These are phyloP conservation scores for Suhomyces sp. DNA, from an alignment of 805 yeast genomes.

Conservation along the genomic window DNA sequence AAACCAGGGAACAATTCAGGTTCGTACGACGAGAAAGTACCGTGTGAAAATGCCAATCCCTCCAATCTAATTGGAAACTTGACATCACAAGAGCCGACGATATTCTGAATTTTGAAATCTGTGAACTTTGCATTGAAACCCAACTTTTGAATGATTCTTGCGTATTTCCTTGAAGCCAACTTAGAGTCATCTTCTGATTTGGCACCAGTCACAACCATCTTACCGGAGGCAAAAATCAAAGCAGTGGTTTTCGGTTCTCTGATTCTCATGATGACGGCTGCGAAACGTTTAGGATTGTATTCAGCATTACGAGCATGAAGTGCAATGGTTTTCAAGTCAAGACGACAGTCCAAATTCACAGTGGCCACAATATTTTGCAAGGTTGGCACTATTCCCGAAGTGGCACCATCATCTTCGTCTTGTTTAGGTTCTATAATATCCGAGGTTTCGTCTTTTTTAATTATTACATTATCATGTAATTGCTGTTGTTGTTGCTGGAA, in stretches of 20 bases:
- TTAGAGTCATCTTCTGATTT: conserved; percentile 98
- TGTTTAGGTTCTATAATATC: conserved; percentile 38
- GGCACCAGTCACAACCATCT: conserved; percentile 99
- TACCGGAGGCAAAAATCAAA: conserved; percentile 95
- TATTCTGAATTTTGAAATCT: conserved; percentile 96
- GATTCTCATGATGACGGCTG: conserved; percentile 98
- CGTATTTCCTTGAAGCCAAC: conserved; percentile 94
- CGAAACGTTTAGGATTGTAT: conserved; percentile 97
- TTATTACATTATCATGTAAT: conserved; percentile 4
- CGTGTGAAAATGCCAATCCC: conserved; percentile 97
- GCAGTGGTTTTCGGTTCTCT: conserved; percentile 99
- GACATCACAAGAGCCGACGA: conserved; percentile 98
- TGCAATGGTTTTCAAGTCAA: conserved; percentile 95
- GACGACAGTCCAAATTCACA: conserved; percentile 91
- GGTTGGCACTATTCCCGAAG: conserved; percentile 96
- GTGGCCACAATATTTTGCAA: conserved; percentile 96
- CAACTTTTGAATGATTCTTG: conserved; percentile 94
- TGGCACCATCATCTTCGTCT: conserved; percentile 62
- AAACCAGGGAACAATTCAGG: conserved; percentile 98
- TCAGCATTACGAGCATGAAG: conserved; percentile 98
- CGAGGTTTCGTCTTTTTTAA: conserved; percentile 13
- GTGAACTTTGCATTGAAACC: conserved; percentile 98
- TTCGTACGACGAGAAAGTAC: conserved; percentile 97
- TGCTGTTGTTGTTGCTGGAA: conserved; percentile 5
- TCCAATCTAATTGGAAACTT: conserved; percentile 96